Conservation (phyloP, 306 rosid genomes). For the Castanospermum australe region DNA sequence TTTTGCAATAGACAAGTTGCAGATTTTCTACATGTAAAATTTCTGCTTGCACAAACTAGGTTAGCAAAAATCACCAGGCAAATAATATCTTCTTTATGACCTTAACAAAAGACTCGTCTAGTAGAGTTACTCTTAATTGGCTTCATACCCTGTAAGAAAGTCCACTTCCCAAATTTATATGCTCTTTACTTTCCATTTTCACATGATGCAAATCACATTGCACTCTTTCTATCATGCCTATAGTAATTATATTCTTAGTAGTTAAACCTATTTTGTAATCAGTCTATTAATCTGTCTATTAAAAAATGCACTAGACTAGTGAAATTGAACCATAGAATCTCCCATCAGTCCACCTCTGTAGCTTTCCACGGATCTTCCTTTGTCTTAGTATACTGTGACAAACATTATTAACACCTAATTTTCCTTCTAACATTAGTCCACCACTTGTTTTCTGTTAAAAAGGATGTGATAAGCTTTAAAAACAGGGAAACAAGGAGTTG, state of each 20-base stretch:
- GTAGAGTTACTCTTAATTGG: too few species aligned
- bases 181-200: not conserved
- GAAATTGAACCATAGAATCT: not conserved
- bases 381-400: not conserved
- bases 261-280: not conserved
- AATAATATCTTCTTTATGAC: too few species aligned
- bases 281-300: not conserved
- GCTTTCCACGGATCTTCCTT: not conserved
- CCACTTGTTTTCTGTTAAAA: too few species aligned
- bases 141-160: not conserved
- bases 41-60: not conserved
- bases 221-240: not conserved
- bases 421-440: too few species aligned
- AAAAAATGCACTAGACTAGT: not conserved
- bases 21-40: not conserved
- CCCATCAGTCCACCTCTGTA: not conserved
- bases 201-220: not conserved
- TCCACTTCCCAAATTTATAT: not conserved
- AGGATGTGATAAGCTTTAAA: too few species aligned
- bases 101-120: too few species aligned
- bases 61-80: not conserved
- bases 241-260: not conserved
- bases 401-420: not conserved
- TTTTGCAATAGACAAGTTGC: not conserved
- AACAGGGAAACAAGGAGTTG: not conserved